Evolutionary conservation across 176 grass and related monocot species (phyloP), one percentile per base, ranked within the genome.

Genomic region (Paspalum vaginatum): DNA sequence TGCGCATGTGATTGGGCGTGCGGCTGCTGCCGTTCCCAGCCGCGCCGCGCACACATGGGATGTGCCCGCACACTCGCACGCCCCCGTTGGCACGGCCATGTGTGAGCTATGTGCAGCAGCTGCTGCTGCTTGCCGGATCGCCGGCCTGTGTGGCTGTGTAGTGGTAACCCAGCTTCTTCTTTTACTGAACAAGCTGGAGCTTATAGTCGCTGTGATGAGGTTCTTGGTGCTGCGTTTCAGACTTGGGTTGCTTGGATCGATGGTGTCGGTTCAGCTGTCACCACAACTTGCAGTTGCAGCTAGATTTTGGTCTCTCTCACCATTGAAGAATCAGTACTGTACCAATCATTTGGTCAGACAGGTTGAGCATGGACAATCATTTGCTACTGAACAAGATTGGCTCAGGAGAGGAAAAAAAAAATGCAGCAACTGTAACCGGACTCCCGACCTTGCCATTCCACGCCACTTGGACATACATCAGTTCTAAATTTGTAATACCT

Each of bases 1-100:
- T 17, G 10, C 64, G 32, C 83, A 79, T 79, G 54, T 85, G 83
- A 68, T 58, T 84, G 61, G 47, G 7, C 56, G 55, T 11, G 5
- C 75, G 16, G 2, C 57, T 71, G 41, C 24, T 11, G 27, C 47
- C 47, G 18, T 70, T 70, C 24, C 41, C 41, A 5, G 21, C 26
- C 66, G 22, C 24, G 6, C 45, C 22, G 14, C 14, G 0, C 46
- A 52, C 69, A 72, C 69, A 20, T 72, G n/a, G 4, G n/a, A 24
- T 58, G 55, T 58, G 69, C 69, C 16, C 25, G 47, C 69, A 72
- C 69, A 25, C 48, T 43, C 24, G 27, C n/a, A 9, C 55, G n/a
- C 54, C 2, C 54, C 25, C 24, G 38, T 72, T 37, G 69, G 26
- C 48, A 7, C 32, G 1, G 47, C 46, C 68, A 50, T 7, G 10